Conservation (phyloP, 23 red algal genomes). For the Gracilaria domingensis region DNA sequence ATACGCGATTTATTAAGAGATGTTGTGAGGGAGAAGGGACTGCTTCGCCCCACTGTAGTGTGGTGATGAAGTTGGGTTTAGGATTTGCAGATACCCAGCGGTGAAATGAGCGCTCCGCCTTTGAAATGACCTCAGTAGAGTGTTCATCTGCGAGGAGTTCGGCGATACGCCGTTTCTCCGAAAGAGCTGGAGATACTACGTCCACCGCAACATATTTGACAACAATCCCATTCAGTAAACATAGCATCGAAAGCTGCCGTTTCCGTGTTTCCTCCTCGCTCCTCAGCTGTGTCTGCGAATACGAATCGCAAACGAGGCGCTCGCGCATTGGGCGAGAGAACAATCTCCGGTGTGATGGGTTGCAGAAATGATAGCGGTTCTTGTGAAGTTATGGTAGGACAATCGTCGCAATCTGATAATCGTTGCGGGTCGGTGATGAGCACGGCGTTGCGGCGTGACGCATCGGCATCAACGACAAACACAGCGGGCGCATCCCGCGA, state of each 20-base stretch:
- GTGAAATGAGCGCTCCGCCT: slow-evolving; percentile 10
- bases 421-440: too few relatives aligned
- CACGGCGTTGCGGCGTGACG: too few relatives aligned
- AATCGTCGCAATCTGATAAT: neutral
- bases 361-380: neutral
- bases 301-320: too few relatives aligned
- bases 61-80: too few relatives aligned
- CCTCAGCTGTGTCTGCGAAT: neutral
- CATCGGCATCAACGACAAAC: too few relatives aligned
- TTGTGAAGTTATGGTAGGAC: neutral
- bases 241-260: slow-evolving; percentile 51
- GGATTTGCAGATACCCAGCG: slow-evolving; percentile 59
- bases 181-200: slow-evolving; percentile 39
- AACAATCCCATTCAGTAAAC: slow-evolving; percentile 67
- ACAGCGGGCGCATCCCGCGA: too few relatives aligned
- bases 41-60: too few relatives aligned
- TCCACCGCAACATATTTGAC: slow-evolving; percentile 48
- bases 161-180: slow-evolving; percentile 64
- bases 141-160: slow-evolving; percentile 1
- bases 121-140: neutral
- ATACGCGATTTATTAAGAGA: too few relatives aligned
- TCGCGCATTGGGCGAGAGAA: too few relatives aligned
- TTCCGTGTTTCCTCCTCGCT: neutral
- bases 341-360: too few relatives aligned
- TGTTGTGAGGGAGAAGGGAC: too few relatives aligned